A percentile compares a stretch with the other conserved stretches of the same genome.
These are phyloP conservation scores for Lepiota brunneoincarnata DNA, from an alignment of 768 basidiomycete genomes.

Conservation along the genomic window DNA sequence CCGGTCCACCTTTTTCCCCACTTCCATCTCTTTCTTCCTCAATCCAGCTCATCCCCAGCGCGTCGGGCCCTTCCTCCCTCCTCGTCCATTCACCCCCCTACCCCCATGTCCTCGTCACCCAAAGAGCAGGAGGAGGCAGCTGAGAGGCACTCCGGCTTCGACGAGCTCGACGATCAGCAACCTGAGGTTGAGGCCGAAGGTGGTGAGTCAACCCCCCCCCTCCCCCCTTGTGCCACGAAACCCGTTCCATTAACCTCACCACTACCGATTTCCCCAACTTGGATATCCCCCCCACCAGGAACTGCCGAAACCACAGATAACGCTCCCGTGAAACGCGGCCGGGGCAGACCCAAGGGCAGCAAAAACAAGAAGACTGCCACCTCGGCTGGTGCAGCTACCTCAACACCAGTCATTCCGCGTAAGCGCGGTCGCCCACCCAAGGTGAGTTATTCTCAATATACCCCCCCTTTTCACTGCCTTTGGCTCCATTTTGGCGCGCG, in stretches of 20 bases:
- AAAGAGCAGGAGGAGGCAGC: constrained; percentile 47
- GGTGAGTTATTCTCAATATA: constrained; percentile 32
- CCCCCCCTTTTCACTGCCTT: constrained; percentile 16
- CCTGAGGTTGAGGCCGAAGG: constrained; percentile 35
- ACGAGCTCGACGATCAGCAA: constrained; percentile 55
- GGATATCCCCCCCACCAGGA: constrained; percentile 35
- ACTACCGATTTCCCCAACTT: constrained; percentile 18
- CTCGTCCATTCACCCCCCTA: constrained; percentile 25
- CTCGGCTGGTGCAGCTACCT: constrained; percentile 29
- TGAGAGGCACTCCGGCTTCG: constrained; percentile 49
- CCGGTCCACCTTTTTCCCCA: constrained; percentile 66
- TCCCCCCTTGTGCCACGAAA: constrained; percentile 18
- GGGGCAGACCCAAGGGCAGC: constrained; percentile 89
- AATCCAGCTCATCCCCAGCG: constrained; percentile 32
- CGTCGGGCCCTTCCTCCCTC: constrained; percentile 25
- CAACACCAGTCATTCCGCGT: constrained; percentile 35
- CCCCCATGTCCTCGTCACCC: constrained; percentile 62
- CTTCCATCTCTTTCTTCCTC: constrained; percentile 46
- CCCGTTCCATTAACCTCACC: constrained; percentile 20
- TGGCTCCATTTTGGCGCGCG: constrained; percentile 11
- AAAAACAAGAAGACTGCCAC: constrained; percentile 57
- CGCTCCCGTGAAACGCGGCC: constrained; percentile 65
- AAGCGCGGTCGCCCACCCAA: constrained; percentile 73
- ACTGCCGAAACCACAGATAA: constrained; percentile 26
- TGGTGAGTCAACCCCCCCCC: constrained; percentile 31